Evolutionary conservation across 2,329 filamentous ascomycete species (phyloP).

Genomic region (Berkeleyomyces basicola): DNA sequence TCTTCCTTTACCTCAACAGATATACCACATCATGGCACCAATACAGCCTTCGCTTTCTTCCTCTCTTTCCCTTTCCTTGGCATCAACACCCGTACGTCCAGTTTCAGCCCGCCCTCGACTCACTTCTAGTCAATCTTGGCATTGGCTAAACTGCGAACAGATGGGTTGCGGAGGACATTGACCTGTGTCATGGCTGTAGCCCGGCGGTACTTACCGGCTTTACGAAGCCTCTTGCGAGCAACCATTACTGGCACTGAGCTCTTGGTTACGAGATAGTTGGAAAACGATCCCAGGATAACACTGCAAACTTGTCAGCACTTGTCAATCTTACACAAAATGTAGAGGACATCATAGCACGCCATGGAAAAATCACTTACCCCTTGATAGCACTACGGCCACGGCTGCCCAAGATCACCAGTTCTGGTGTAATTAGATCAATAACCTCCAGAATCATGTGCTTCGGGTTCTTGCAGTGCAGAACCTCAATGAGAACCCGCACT

Average conservation of each 20-base stretch:
- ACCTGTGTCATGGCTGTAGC: constrained; percentile 50
- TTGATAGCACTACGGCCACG: constrained; percentile 83
- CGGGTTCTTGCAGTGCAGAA: constrained; percentile 95
- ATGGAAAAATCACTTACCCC: constrained; percentile 42
- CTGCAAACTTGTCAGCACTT: constrained; percentile 31
- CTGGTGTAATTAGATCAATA: constrained; percentile 84
- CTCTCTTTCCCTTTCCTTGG: neutral
- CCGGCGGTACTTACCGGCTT: constrained; percentile 67
- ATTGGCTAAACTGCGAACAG: constrained; percentile 46
- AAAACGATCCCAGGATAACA: constrained; percentile 88
- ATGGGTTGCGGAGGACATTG: constrained; percentile 64
- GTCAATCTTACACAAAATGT: neutral
- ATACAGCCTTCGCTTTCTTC: neutral
- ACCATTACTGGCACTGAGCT: constrained; percentile 97
- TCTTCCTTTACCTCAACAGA: neutral
- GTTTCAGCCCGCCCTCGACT: neutral
- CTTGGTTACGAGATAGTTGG: constrained; percentile 93
- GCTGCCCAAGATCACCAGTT: constrained; percentile 82
- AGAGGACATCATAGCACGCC: neutral
- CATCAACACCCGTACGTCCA: neutral
- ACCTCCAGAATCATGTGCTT: constrained; percentile 94
- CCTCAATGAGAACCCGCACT: constrained; percentile 84
- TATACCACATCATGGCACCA: neutral
- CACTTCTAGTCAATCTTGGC: constrained; percentile 53
- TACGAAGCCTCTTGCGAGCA: constrained; percentile 72